phyloP scores from a whole-genome alignment of 169 alveolate genomes.

The Plasmodium yoelii region DNA sequence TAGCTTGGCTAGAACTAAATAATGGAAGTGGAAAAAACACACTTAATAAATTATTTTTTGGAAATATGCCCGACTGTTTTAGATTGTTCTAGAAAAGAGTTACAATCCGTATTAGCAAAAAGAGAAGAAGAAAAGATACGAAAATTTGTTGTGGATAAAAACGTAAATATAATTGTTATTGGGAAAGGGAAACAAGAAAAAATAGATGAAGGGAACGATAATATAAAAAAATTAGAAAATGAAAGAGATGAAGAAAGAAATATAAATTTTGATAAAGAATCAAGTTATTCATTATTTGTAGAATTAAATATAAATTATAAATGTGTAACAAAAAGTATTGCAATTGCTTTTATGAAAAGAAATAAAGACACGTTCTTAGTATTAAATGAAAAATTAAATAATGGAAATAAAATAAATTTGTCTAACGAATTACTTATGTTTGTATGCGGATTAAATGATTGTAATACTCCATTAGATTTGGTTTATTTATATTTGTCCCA shows the following conservation, averaged over 20 bases:
- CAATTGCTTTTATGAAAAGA: constrained; percentile 76
- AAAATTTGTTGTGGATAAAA: constrained; percentile 82
- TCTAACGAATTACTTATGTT: constrained; percentile 72
- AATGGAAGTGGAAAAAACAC: constrained; percentile 84
- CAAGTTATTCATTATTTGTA: constrained; percentile 45
- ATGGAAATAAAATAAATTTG: constrained; percentile 57
- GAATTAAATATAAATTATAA: constrained; percentile 66
- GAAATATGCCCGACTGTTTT: constrained; percentile 88
- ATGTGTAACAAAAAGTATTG: constrained; percentile 69
- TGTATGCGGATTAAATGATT: constrained; percentile 73
- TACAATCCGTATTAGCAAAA: constrained; percentile 83
- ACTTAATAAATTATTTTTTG: constrained; percentile 84
- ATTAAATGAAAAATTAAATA: constrained; percentile 21
- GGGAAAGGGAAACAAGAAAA: constrained; percentile 81
- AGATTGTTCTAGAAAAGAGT: constrained; percentile 86
- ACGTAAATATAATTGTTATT: constrained; percentile 81
- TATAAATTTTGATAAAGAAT: constrained; percentile 25
- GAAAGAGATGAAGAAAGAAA: constrained; percentile 17
- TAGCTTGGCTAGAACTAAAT: constrained; percentile 10
- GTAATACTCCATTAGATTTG: constrained; percentile 75
- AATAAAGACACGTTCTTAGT: constrained; percentile 58
- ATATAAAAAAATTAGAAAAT: constrained; percentile 22
- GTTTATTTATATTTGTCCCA: constrained; percentile 75
- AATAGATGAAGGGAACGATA: constrained; percentile 23
- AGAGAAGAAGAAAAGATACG: constrained; percentile 81